Conservation (phyloP, 1,139 yeast genomes). For the Debaryomyces subglobosus region DNA sequence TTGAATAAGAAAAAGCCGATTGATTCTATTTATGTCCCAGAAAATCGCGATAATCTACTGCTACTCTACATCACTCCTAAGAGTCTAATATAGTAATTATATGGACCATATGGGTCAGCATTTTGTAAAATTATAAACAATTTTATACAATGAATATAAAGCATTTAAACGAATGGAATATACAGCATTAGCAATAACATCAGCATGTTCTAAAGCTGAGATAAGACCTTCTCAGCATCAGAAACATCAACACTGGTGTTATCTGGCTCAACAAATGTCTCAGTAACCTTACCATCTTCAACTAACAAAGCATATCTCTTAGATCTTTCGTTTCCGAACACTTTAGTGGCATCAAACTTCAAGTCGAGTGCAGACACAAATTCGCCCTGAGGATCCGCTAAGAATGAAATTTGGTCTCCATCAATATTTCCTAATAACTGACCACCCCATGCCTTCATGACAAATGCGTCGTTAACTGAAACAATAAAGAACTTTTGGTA, state of each 20-base stretch:
- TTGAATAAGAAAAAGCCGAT: not conserved
- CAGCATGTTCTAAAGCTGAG: not conserved
- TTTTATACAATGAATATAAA: not conserved
- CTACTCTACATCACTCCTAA: no score
- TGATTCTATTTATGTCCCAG: not conserved
- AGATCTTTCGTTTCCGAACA: conserved; percentile 76
- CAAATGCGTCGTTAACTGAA: conserved; percentile 86
- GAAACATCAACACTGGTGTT: conserved; percentile 65
- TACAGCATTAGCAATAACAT: not conserved
- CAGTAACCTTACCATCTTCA: conserved; percentile 68
- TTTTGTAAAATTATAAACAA: no score
- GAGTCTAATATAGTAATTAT: no score
- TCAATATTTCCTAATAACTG: conserved; percentile 36
- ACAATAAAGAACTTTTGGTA: conserved; percentile 61
- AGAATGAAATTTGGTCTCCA: conserved; percentile 49
- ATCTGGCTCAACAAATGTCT: conserved; percentile 80
- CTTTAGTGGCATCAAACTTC: conserved; percentile 67
- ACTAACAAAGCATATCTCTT: conserved; percentile 78
- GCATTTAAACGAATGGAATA: not conserved
- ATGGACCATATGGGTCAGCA: no score
- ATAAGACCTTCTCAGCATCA: conserved; percentile 42
- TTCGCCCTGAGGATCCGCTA: conserved; percentile 79
- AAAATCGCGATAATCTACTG: not conserved
- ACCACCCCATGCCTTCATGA: conserved; percentile 77
- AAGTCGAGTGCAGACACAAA: conserved; percentile 68